phyloP scores from a whole-genome alignment of 2,329 filamentous ascomycete genomes.

The Fusarium mangiferae region DNA sequence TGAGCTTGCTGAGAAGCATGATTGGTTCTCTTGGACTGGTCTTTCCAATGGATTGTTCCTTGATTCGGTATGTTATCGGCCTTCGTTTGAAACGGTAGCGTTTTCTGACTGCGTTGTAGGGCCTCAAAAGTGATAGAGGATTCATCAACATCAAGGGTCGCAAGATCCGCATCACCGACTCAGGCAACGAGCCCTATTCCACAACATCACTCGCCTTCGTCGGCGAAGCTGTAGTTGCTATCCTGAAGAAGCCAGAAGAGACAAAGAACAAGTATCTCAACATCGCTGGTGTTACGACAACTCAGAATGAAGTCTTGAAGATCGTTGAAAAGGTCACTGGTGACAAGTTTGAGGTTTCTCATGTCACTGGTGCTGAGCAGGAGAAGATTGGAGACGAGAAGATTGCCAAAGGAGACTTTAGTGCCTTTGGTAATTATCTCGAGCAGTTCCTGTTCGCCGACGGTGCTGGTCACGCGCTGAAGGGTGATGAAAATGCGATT shows the following conservation, averaged over 20 bases:
- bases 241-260: not conserved
- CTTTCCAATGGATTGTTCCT: not conserved
- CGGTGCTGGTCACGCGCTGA: not conserved
- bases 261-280: slow-evolving; percentile 9
- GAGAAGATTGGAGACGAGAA: slow-evolving; percentile 13
- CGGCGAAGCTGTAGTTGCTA: not conserved
- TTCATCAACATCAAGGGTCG: slow-evolving; percentile 5
- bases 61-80: not conserved
- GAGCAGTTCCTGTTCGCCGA: slow-evolving; percentile 13
- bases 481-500: not conserved
- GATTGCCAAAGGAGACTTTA: not conserved
- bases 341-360: slow-evolving; percentile 4
- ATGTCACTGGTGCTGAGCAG: not conserved
- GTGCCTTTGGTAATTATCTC: slow-evolving; percentile 10
- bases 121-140: not conserved
- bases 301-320: not conserved
- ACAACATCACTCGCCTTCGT: not conserved
- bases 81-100: fast-evolving
- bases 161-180: slow-evolving; percentile 13
- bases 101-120: not conserved
- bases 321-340: not conserved
- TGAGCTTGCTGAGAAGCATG: slow-evolving; percentile 1
- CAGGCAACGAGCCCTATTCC: slow-evolving; percentile 7
- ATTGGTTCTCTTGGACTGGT: slow-evolving; percentile 15
- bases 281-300: slow-evolving; percentile 4